Conservation (phyloP, 441 rosid genomes). For the Brassica hybrid region DNA sequence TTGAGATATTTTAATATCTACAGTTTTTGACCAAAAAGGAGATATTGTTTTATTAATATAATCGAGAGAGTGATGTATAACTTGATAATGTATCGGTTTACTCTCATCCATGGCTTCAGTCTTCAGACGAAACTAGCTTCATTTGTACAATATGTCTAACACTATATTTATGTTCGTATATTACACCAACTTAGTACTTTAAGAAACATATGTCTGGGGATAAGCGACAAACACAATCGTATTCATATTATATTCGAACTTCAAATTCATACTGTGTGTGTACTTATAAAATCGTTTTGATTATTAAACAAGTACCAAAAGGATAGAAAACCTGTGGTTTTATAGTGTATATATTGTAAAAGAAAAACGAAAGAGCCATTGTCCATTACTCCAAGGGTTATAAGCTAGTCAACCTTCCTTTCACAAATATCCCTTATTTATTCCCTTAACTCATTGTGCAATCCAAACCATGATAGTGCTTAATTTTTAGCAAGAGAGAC, state of each 20-base stretch:
- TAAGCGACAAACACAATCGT: background rate
- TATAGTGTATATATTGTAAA: background rate
- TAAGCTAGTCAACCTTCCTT: no score
- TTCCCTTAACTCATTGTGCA: no score
- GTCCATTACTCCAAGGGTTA: background rate
- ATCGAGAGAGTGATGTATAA: constrained; percentile 6
- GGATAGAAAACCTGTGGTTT: background rate
- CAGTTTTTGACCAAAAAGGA: background rate
- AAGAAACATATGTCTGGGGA: background rate
- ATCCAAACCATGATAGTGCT: no score
- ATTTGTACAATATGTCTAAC: background rate
- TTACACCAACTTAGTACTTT: background rate
- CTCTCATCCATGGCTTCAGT: background rate
- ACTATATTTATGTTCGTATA: background rate
- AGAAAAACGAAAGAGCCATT: background rate
- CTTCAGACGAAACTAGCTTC: background rate
- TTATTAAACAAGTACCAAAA: background rate
- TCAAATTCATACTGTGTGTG: background rate
- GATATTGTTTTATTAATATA: background rate
- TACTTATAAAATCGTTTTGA: background rate
- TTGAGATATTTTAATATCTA: background rate
- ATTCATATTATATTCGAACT: background rate
- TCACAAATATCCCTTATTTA: no score
- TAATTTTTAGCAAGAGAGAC: no score
- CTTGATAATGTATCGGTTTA: background rate